Evolutionary conservation across 2,329 filamentous ascomycete species (phyloP).

Genomic region (Ophioceras dolichostomum): DNA sequence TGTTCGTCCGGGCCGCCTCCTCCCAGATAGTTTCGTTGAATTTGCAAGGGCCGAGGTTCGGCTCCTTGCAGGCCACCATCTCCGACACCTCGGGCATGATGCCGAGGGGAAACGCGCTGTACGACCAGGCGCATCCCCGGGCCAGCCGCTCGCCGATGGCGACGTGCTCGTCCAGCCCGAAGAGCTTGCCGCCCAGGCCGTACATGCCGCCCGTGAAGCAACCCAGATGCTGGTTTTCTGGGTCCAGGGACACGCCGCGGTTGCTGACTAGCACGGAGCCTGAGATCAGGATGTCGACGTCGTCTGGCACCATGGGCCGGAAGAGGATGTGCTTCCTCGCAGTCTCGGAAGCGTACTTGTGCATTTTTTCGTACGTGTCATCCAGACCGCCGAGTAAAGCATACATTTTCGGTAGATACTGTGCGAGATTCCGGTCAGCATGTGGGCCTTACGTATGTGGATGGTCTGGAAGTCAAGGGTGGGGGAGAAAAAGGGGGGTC

Average conservation of each 20-base stretch:
- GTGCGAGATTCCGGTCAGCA: no score
- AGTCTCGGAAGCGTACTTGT: neutral
- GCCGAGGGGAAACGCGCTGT: slow-evolving; percentile 37
- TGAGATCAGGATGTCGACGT: slow-evolving; percentile 51
- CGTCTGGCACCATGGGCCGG: slow-evolving; percentile 51
- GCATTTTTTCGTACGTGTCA: slow-evolving; percentile 47
- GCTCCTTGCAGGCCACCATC: slow-evolving; percentile 28
- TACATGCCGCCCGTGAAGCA: slow-evolving; percentile 39
- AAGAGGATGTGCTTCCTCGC: slow-evolving; percentile 44
- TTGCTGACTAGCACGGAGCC: slow-evolving; percentile 23
- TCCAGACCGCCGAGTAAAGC: slow-evolving; percentile 53
- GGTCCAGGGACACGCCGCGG: slow-evolving; percentile 11
- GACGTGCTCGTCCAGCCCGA: slow-evolving; percentile 31
- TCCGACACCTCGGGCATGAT: slow-evolving; percentile 46
- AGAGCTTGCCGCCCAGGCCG: slow-evolving; percentile 29
- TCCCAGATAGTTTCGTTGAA: slow-evolving; percentile 23
- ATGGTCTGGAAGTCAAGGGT: no score
- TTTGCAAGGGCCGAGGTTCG: slow-evolving; percentile 24
- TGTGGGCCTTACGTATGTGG: no score
- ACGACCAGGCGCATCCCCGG: slow-evolving; percentile 46
- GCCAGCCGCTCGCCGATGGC: slow-evolving; percentile 33
- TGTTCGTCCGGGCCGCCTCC: slow-evolving; percentile 14
- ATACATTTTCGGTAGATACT: slow-evolving; percentile 49
- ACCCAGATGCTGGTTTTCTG: slow-evolving; percentile 27
- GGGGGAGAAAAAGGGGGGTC: no score